Evolutionary conservation across 257 asterid species (phyloP).

Genomic region (Prunella vulgaris): DNA sequence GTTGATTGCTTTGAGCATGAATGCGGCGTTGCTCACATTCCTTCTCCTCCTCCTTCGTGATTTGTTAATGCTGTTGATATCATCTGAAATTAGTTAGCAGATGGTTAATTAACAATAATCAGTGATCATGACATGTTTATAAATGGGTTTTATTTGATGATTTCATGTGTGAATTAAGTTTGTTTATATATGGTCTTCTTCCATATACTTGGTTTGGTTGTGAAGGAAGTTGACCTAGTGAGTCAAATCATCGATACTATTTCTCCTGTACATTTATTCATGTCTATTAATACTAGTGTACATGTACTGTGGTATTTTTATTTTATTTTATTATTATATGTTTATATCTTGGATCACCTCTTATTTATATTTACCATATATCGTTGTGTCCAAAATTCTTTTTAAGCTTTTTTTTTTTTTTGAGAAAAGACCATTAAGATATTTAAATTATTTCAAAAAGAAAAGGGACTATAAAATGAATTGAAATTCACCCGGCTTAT

Average conservation of each 20-base stretch:
- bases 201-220: not conserved
- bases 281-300: no score
- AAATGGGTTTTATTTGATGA: not conserved
- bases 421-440: no score
- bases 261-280: not conserved
- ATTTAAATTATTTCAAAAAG: no score
- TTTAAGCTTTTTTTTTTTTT: no score
- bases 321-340: no score
- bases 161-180: not conserved
- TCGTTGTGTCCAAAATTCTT: no score
- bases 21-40: constrained; percentile 19
- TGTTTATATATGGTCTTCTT: not conserved
- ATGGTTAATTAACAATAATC: constrained; percentile 1
- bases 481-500: no score
- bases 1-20: constrained; percentile 42
- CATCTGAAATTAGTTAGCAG: not conserved
- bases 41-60: not conserved
- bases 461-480: no score
- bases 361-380: no score
- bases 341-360: no score
- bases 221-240: not conserved
- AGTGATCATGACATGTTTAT: not conserved
- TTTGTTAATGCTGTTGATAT: not conserved
- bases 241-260: not conserved
- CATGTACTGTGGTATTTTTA: not conserved